phyloP scores from a whole-genome alignment of 805 yeast genomes.

The Monosporozyma siamensis region DNA sequence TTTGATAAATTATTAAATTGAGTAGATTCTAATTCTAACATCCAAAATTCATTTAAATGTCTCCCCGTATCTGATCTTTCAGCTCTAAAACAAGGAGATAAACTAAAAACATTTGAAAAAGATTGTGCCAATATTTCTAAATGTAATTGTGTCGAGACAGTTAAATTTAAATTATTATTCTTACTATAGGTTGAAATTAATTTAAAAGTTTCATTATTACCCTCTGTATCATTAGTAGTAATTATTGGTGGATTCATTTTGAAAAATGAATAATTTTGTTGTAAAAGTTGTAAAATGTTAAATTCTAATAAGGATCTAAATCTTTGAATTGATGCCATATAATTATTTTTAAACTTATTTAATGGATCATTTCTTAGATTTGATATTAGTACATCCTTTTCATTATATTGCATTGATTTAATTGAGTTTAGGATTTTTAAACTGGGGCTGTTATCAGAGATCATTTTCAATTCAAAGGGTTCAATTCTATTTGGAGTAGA shows the following conservation, averaged over 20 bases:
- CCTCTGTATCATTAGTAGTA: conserved; percentile 91
- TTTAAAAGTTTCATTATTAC: conserved; percentile 86
- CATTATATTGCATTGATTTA: neutral
- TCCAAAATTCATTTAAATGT: conserved; percentile 93
- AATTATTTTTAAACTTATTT: conserved; percentile 62
- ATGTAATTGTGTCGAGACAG: conserved; percentile 91
- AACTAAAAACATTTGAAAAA: conserved; percentile 72
- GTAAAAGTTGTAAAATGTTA: too few relatives aligned
- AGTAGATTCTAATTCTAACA: conserved; percentile 87
- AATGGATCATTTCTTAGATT: conserved; percentile 61
- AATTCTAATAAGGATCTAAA: conserved; percentile 61
- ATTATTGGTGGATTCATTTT: conserved; percentile 82
- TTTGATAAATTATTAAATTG: conserved; percentile 50
- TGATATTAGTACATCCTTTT: neutral
- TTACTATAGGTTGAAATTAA: conserved; percentile 39
- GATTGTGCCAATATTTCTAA: conserved; percentile 73
- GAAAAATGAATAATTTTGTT: too few relatives aligned
- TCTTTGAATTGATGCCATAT: conserved; percentile 58
- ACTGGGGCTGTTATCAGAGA: too few relatives aligned
- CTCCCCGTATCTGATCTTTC: conserved; percentile 86
- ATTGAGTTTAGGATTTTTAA: too few relatives aligned
- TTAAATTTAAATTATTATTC: conserved; percentile 44
- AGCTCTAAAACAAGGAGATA: conserved; percentile 90
- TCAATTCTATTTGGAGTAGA: conserved; percentile 34
- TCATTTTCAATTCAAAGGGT: conserved; percentile 39